Base-by-base conservation (phyloP, 306 rosid genomes). In the Nissolia schottii region DNA sequence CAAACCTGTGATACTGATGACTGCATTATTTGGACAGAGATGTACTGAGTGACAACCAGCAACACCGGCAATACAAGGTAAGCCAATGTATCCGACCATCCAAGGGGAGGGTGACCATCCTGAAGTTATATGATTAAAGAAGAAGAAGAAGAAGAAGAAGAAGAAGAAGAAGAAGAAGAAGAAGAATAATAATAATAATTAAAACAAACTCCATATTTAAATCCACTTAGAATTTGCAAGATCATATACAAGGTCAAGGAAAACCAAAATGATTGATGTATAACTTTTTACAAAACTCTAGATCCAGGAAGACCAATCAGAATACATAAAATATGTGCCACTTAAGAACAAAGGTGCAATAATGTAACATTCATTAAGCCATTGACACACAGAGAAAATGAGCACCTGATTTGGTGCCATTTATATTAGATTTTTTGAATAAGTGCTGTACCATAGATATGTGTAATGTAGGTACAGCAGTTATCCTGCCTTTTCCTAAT, bases 61-160 rank as follows among this genome's bases (percentile, higher is more conserved):
- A 95, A 81, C 29, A 85, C 71, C 2, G 99, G 99, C 84, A 95
- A 88, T 59, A 87, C 97, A 71, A 95, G 97, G 87, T 95, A 95
- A n/a, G 97, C 96, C 51, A 87, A 79, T 37, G 99, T 95, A 82
- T 95, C 97, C 18, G 96, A 82, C 99, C 99, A 95, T 80, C 99
- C 99, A 76, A 95, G 99, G 55, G 97, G 99, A 54, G 99, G 99
- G 56, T 84, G 96, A 72, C 99, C 97, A 80, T 92, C 99, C 99
- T 95, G 85, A 81, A 62, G 45, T 74, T 58, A 37, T 50, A 54
- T 29, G 74, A 49, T 37, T 66, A 28, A 67, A 77, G 54, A n/a
- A 65, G 78, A 25, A 78, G 45, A 57, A 16, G n/a, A n/a, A n/a
- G n/a, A n/a, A n/a, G n/a, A n/a, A n/a, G n/a, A n/a, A n/a, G n/a